Base-by-base conservation (phyloP, 495 filamentous ascomycete genomes). In the Trichoderma orchidacearum region DNA sequence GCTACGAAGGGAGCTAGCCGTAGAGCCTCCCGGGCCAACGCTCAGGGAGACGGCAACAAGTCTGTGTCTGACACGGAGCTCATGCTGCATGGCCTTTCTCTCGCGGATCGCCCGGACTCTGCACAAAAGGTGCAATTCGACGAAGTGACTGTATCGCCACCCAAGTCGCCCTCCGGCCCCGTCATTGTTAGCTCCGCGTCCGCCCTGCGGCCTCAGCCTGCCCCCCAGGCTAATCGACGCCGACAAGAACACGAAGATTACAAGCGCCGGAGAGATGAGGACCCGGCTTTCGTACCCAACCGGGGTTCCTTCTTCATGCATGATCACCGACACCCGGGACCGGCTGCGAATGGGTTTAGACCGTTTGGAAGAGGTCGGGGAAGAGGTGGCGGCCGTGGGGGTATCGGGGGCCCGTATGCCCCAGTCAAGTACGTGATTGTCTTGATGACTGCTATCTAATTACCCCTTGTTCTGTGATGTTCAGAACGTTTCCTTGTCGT, bases 231-330 rank as follows among this genome's bases (percentile, higher is more conserved):
- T 55, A 86, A 93, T 50, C 76, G 78, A 56, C 82, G 85, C 70
- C 83, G 88, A 54, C 83, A 85, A 54, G 92, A 96, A 61, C 87
- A 95, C 62, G 92, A 96, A 41, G 89, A 95, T 63, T 90, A 91
- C 68, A 81, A 83, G 67, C 88, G 87, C 72, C 85, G 86, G 66
- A 80, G 87, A 60, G 90, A 92, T 64, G 84, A 87, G 59, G 89
- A 96, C 71, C 93, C 93, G 41, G 84, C 92, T 30, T 95, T 95
- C 68, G 90, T 97, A 31, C 93, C 93, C 54, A 97, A 94, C 63
- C 80, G 94, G 53, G 93, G 93, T 25, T 85, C 84, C 54, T 98
- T 98, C 75, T 98, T 96, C 75, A 84, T 97, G 75, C 93, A 98
- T 69, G 93, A 98, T 66, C 90, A 95, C 61, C 80, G 91, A 58